Percentiles rank a stretch among this genome's conserved stretches.
These are phyloP conservation scores for Coemansia aciculifera DNA, from an alignment of 192 early-diverging fungal genomes.

Conservation along the genomic window DNA sequence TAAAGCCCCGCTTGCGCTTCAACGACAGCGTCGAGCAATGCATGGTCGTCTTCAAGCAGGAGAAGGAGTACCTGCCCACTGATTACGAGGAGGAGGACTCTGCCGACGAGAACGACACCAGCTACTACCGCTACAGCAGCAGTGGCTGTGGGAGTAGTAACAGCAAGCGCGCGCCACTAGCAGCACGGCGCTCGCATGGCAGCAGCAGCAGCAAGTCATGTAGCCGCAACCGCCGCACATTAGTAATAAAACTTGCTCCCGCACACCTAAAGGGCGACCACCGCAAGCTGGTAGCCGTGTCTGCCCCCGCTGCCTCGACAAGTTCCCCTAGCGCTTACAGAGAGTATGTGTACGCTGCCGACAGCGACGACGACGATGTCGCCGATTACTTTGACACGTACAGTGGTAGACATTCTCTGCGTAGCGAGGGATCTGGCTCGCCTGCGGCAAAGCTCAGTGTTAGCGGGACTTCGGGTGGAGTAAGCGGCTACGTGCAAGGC, in stretches of 20 bases:
- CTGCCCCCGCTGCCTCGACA: conserved; percentile 1
- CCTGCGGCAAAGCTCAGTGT: background rate
- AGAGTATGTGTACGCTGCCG: background rate
- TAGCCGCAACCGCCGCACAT: conserved; percentile 28
- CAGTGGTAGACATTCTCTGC: background rate
- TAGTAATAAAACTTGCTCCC: conserved; percentile 53
- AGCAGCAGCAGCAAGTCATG: conserved; percentile 8
- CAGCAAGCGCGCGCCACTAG: conserved; percentile 3
- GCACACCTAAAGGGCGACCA: conserved; percentile 53
- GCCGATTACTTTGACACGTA: conserved; percentile 11
- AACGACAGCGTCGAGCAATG: conserved; percentile 58
- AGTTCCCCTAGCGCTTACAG: background rate
- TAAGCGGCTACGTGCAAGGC: conserved; percentile 43
- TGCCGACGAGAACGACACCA: conserved; percentile 21
- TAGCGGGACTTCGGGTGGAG: conserved; percentile 11
- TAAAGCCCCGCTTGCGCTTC: conserved; percentile 52
- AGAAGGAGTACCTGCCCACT: conserved; percentile 51
- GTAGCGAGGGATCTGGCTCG: background rate
- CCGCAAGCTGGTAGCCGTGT: conserved; percentile 34
- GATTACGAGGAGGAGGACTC: conserved; percentile 37
- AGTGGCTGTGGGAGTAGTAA: background rate
- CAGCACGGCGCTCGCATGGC: conserved; percentile 8
- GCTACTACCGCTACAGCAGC: background rate
- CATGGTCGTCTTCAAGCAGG: conserved; percentile 55
- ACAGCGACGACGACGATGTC: conserved; percentile 11